Evolutionary conservation across 2,329 filamentous ascomycete species (phyloP).

Genomic region (Nothopassalora personata): DNA sequence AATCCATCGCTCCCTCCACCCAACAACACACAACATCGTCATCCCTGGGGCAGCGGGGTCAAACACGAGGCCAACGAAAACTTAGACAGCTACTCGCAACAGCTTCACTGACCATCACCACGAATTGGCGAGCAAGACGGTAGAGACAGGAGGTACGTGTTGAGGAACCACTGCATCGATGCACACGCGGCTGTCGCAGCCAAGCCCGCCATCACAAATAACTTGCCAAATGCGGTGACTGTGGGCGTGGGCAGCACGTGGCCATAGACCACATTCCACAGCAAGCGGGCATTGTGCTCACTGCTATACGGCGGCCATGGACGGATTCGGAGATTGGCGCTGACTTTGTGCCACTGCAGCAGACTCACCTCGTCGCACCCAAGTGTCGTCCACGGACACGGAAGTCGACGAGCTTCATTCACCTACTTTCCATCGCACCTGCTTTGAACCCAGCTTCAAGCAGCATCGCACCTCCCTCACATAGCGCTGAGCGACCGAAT

Average conservation of each 20-base stretch:
- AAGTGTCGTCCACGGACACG: background rate
- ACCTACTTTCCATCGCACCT: background rate
- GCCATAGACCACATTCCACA: constrained; percentile 12
- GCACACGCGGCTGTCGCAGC: background rate
- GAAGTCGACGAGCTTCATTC: background rate
- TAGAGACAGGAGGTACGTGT: background rate
- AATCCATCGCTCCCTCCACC: background rate
- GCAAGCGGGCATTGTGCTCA: constrained; percentile 8
- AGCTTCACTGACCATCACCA: background rate
- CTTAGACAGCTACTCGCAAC: background rate
- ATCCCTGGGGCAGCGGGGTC: background rate
- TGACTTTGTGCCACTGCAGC: constrained; percentile 18
- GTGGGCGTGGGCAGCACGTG: constrained; percentile 18
- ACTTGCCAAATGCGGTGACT: constrained; percentile 6
- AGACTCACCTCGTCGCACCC: constrained; percentile 6
- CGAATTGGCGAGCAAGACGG: background rate
- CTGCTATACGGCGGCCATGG: constrained; percentile 9
- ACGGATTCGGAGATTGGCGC: constrained; percentile 12
- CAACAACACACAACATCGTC: background rate
- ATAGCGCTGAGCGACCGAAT: background rate
- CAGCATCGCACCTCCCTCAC: constrained; percentile 1
- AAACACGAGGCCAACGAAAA: background rate
- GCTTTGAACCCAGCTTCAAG: background rate
- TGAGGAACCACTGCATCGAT: background rate
- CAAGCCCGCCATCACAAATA: constrained; percentile 4